A percentile compares a stretch with the other conserved stretches of the same genome.
These are phyloP conservation scores for Camellia japonica DNA, from an alignment of 148 eudicot genomes.

Conservation along the genomic window DNA sequence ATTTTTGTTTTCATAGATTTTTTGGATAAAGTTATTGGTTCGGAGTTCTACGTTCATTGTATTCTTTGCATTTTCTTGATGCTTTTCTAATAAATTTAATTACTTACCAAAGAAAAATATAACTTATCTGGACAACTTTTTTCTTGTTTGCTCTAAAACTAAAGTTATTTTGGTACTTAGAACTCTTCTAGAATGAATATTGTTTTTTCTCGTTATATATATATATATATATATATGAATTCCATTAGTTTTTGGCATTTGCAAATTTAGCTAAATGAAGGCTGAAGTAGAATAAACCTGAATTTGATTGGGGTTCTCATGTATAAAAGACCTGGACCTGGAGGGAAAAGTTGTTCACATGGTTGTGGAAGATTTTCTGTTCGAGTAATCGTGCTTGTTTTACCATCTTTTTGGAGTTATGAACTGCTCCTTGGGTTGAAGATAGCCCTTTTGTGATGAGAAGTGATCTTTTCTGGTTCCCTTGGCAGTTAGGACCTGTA, in stretches of 20 bases:
- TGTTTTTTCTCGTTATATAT: background rate
- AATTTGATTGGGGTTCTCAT: background rate
- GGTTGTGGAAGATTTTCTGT: background rate
- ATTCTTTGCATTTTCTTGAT: no score
- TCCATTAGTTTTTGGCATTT: conserved; percentile 6
- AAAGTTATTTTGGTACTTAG: no score
- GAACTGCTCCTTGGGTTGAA: background rate
- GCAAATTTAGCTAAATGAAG: background rate
- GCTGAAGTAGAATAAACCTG: background rate
- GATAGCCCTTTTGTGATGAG: background rate
- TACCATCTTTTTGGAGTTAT: background rate
- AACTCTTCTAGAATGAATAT: background rate
- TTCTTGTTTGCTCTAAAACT: background rate
- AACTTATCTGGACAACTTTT: background rate
- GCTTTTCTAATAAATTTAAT: no score
- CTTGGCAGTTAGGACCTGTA: background rate
- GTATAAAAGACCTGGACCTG: background rate
- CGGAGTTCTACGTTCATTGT: no score
- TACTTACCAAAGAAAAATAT: no score
- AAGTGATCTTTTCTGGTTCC: background rate
- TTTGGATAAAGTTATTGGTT: no score
- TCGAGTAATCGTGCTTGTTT: background rate
- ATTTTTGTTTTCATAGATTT: no score
- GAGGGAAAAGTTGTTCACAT: conserved; percentile 1
- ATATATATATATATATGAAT: background rate